Percentiles rank a stretch among this genome's conserved stretches.
Conservation (phyloP, 2,329 filamentous ascomycete species). For the Trichoderma afroharzianum region DNA sequence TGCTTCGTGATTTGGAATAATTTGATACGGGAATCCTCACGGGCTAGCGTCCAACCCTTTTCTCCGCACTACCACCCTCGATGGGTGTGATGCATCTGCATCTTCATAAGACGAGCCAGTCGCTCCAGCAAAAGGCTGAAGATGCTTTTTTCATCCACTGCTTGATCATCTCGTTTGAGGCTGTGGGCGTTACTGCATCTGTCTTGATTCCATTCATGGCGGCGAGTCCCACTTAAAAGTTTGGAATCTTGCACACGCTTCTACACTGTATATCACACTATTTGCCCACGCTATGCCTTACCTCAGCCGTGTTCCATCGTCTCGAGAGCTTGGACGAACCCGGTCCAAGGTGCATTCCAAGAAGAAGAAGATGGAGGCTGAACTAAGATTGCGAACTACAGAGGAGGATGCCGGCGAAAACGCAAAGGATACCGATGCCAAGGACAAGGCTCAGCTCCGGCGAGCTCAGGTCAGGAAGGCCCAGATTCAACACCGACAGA, state of each 20-base stretch:
- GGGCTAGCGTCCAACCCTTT: background rate
- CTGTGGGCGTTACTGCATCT: background rate
- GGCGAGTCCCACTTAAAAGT: conserved; percentile 11
- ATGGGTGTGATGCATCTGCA: background rate
- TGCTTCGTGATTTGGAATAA: conserved; percentile 15
- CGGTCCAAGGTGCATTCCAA: background rate
- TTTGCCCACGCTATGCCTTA: conserved; percentile 7
- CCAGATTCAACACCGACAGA: conserved; percentile 53
- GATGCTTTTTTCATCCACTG: background rate
- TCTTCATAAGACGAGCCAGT: conserved; percentile 1
- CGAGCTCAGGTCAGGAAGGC: conserved; percentile 51
- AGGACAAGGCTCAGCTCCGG: conserved; percentile 44
- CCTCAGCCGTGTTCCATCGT: conserved; percentile 3
- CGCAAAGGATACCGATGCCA: conserved; percentile 20
- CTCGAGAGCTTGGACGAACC: background rate
- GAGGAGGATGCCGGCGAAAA: background rate
- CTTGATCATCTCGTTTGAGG: background rate
- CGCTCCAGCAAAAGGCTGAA: background rate
- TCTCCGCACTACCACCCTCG: background rate
- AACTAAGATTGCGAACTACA: background rate
- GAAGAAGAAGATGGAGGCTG: conserved; percentile 15
- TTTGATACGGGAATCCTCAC: background rate
- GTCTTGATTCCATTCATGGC: conserved; percentile 6
- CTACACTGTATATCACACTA: background rate
- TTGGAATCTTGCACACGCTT: conserved; percentile 5